Conservation (phyloP, 768 basidiomycete genomes). For the Leccinum longicurvipes region DNA sequence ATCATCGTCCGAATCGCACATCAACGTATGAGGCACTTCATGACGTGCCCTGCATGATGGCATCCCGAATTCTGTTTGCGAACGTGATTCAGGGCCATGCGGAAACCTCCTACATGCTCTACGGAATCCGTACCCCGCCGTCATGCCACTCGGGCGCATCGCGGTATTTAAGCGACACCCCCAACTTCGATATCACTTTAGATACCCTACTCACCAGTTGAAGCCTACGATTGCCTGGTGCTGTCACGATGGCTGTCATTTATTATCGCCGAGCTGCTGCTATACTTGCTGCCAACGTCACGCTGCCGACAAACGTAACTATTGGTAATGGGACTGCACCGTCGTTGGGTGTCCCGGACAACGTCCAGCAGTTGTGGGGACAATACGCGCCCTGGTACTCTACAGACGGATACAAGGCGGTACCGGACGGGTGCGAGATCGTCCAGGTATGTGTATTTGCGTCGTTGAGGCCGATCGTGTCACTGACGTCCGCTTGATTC, state of each 20-base stretch:
- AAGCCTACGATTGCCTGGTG: background rate
- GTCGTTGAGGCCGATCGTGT: background rate
- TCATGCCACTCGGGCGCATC: background rate
- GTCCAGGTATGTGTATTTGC: background rate
- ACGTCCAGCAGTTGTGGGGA: background rate
- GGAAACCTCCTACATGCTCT: background rate
- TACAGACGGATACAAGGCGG: background rate
- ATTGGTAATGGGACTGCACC: background rate
- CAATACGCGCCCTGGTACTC: background rate
- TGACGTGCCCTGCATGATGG: background rate
- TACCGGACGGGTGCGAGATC: background rate
- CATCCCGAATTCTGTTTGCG: background rate
- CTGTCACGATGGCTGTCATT: background rate
- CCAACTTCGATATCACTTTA: background rate
- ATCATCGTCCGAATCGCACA: background rate
- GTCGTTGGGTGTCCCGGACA: background rate
- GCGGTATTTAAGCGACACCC: background rate
- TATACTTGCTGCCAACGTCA: background rate
- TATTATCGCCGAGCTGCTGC: background rate
- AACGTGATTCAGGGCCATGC: background rate
- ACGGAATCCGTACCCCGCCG: background rate
- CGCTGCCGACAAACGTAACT: background rate
- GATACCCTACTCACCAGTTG: background rate
- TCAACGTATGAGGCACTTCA: background rate
- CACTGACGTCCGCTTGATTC: background rate